Base-by-base conservation (phyloP, 2,329 filamentous ascomycete species). In the Cryphonectria carpinicola region DNA sequence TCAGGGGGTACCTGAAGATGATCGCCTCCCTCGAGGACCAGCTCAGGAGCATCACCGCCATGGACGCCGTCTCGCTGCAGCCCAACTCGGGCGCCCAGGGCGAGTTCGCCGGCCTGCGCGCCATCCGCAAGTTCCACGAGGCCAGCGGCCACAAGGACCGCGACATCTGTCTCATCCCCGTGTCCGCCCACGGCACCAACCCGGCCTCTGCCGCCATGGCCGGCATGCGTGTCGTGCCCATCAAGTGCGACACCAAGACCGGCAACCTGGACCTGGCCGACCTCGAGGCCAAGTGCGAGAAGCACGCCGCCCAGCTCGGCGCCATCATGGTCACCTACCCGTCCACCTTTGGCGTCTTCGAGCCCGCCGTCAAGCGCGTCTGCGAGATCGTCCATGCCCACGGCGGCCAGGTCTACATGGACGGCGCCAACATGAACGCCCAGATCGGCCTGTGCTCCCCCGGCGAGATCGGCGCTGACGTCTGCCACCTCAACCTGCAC, bases 301-400 rank as follows among this genome's bases (percentile, higher is more conserved):
- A 97, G 84, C 89, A 98, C 83, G 89, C 90, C 78, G 90, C 94
- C 66, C 90, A 97, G 78, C 88, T 98, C 56, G 94, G 90, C 17
- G 95, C 95, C 66, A 95, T 98, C 82, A 98, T 98, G 95, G 89
- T 98, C 77, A 98, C 95, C 2, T 98, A 98, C 80, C 95, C 95
- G 43, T 96, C 92, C 80, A 98, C 95, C 0, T 98, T 92, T 75
- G 95, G 95, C 79, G 93, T 98, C 41, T 98, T 97, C 78, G 95
- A 98, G 84, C 95, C 95, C 3, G 88, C 90, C 74, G 89, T 97
- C 80, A 96, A 94, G 84, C 89, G 92, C 78, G 94, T 91, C 22
- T 97, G 94, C 81, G 85, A 94, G 69, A 84, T 97, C 41, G 94
- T 98, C 25, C 95, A 98, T 83, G 82, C 92, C 74, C 85, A 97